phyloP scores from a whole-genome alignment of 1,139 yeast species.

The Tardiomyces digboiensis region DNA sequence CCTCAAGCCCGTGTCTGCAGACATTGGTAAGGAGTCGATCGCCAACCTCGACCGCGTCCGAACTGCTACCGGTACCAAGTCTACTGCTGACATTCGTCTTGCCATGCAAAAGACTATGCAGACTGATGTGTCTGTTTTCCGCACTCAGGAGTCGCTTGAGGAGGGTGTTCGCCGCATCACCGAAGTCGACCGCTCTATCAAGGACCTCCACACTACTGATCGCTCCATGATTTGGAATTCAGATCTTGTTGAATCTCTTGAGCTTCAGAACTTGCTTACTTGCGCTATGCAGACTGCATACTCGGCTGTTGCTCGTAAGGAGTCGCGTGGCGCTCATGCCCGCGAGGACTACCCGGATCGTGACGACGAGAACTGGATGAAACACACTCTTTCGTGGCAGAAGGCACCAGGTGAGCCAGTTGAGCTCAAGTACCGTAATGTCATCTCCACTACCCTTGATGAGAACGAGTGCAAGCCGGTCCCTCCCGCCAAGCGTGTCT shows the following conservation, averaged over 20 bases:
- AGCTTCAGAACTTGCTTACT: constrained; percentile 91
- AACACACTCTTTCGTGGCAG: constrained; percentile 96
- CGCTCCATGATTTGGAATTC: constrained; percentile 98
- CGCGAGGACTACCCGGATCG: constrained; percentile 96
- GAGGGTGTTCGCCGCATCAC: constrained; percentile 80
- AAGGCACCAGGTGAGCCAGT: constrained; percentile 59
- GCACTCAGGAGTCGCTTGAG: constrained; percentile 88
- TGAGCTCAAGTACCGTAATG: constrained; percentile 76
- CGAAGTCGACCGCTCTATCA: constrained; percentile 65
- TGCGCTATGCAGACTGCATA: constrained; percentile 96
- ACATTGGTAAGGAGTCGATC: constrained; percentile 80
- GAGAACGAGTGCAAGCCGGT: constrained; percentile 90
- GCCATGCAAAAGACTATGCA: constrained; percentile 97
- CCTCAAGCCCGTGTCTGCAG: constrained; percentile 68
- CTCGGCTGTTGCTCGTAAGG: constrained; percentile 92
- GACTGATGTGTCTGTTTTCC: constrained; percentile 93
- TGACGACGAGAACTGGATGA: constrained; percentile 97
- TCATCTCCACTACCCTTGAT: constrained; percentile 76
- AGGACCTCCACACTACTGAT: constrained; percentile 77
- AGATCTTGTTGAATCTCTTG: constrained; percentile 92
- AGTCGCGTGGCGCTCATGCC: constrained; percentile 99
- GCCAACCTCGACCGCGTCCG: constrained; percentile 85
- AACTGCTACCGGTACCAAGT: constrained; percentile 69
- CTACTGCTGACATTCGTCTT: constrained; percentile 84
- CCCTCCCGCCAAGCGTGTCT: constrained; percentile 95